A percentile compares a stretch with the other conserved stretches of the same genome.
These are phyloP conservation scores for Maudiozyma bulderi DNA, from an alignment of 805 yeast species.

Conservation along the genomic window DNA sequence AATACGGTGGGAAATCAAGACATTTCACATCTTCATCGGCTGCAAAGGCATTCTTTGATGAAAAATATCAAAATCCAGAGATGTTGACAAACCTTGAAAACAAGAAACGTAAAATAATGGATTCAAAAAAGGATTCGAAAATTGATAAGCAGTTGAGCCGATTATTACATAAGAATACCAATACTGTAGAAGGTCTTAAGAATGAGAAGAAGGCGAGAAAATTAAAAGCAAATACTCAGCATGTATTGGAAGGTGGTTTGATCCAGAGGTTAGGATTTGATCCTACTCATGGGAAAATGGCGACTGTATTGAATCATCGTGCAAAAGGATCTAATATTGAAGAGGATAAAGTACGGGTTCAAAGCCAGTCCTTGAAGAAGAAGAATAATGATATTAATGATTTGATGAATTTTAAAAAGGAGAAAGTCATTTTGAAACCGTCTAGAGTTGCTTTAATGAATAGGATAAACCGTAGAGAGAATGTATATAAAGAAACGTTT, in stretches of 20 bases:
- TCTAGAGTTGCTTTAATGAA: conserved; percentile 24
- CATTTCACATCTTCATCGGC: conserved; percentile 34
- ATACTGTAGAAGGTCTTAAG: conserved; percentile 11
- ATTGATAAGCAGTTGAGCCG: conserved; percentile 25
- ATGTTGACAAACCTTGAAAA: conserved; percentile 31
- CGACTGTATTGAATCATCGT: conserved; percentile 9
- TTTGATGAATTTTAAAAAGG: conserved; percentile 27
- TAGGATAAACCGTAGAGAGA: conserved; percentile 22
- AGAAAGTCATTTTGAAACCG: conserved; percentile 27
- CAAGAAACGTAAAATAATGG: conserved; percentile 33
- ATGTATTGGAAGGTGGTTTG: conserved; percentile 34
- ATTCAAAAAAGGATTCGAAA: conserved; percentile 26
- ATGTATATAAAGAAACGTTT: conserved; percentile 24
- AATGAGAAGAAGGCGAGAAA: conserved; percentile 17
- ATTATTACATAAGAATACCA: conserved; percentile 6
- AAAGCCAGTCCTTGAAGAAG: background rate
- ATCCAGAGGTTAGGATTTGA: conserved; percentile 42
- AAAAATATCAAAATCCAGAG: conserved; percentile 40
- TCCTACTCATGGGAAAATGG: conserved; percentile 33
- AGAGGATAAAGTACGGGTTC: background rate
- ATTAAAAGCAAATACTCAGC: conserved; percentile 24
- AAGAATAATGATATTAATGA: conserved; percentile 12
- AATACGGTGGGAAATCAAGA: conserved; percentile 4
- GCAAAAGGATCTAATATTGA: background rate
- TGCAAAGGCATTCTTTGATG: conserved; percentile 43